phyloP scores from a whole-genome alignment of 257 asterid genomes.

The Solanum chmielewskii region DNA sequence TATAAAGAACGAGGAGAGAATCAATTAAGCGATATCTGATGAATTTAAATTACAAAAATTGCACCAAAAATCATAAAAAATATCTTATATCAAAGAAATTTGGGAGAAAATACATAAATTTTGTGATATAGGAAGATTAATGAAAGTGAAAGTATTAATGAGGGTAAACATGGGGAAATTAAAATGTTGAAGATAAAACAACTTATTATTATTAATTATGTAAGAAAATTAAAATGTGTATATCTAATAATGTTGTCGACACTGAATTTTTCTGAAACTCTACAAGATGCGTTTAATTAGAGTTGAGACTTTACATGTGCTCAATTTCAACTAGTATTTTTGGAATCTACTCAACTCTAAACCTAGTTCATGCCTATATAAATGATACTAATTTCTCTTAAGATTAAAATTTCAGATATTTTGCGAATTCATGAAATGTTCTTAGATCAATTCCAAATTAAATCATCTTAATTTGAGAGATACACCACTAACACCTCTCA shows the following conservation, averaged over 20 bases:
- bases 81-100: too few species aligned
- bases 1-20: too few species aligned
- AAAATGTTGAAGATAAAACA: not conserved
- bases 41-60: too few species aligned
- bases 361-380: not conserved
- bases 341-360: not conserved
- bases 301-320: too few species aligned
- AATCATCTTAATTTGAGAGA: not conserved
- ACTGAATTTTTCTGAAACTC: too few species aligned
- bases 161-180: too few species aligned
- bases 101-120: too few species aligned
- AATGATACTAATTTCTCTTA: not conserved
- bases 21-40: too few species aligned
- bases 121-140: too few species aligned
- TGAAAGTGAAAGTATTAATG: too few species aligned
- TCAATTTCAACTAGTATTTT: not conserved
- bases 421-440: not conserved
- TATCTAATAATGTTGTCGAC: not conserved
- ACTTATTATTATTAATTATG: not conserved
- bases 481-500: not conserved
- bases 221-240: not conserved
- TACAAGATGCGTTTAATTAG: not conserved
- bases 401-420: not conserved
- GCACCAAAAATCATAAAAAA: too few species aligned
- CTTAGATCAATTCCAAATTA: too few species aligned